Percentiles rank a stretch among this genome's conserved stretches.
phyloP scores from a whole-genome alignment of 1,284 basidiomycete genomes.

The Microbotryomycetes sp. region DNA sequence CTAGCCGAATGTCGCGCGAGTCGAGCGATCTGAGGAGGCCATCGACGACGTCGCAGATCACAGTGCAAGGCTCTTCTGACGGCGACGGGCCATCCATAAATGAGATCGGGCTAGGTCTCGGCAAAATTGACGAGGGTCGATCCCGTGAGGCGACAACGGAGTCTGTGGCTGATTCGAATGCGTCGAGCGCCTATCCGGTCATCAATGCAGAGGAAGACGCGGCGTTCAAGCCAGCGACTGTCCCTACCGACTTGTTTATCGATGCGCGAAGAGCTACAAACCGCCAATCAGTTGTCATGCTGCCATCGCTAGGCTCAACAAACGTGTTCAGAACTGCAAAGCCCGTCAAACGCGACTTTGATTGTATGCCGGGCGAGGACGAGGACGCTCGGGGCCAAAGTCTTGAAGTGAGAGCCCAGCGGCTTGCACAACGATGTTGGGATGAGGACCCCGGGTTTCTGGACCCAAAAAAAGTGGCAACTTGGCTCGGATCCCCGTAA shows the following conservation, averaged over 20 bases:
- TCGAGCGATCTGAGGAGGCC: background rate
- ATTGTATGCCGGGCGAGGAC: background rate
- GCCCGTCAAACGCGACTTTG: background rate
- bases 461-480: constrained; percentile 82
- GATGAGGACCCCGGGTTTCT: constrained; percentile 79
- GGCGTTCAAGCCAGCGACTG: too few relatives aligned
- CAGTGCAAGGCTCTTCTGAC: background rate
- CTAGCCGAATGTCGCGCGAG: background rate
- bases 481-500: constrained; percentile 85
- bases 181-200: too few relatives aligned
- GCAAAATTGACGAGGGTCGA: too few relatives aligned
- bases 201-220: too few relatives aligned
- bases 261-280: background rate
- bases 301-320: too few relatives aligned
- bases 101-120: too few relatives aligned
- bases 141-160: too few relatives aligned
- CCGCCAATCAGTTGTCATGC: background rate
- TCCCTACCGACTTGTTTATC: too few relatives aligned
- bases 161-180: too few relatives aligned
- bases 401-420: constrained; percentile 58
- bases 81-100: too few relatives aligned
- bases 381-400: constrained; percentile 14
- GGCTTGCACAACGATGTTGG: constrained; percentile 71
- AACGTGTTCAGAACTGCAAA: too few relatives aligned
- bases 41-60: background rate